Conservation (phyloP, 2,329 filamentous ascomycete genomes). For the Blastomyces gilchristii region DNA sequence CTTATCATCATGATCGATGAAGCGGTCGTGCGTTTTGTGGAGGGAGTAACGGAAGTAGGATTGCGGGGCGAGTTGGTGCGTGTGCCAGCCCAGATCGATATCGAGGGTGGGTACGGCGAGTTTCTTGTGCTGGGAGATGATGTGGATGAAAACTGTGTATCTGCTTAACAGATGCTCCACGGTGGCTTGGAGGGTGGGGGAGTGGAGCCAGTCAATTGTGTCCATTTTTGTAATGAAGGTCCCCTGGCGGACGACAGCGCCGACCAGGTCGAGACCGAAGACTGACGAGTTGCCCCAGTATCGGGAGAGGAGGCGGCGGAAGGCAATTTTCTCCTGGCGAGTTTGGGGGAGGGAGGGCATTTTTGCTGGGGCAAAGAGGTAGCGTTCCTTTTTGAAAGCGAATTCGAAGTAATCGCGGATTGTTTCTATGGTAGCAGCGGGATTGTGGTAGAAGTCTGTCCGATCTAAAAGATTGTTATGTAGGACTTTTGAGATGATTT, state of each 20-base stretch:
- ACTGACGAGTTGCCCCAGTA: conserved; percentile 35
- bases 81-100: conserved; percentile 47
- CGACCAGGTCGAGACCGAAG: conserved; percentile 33
- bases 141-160: conserved; percentile 38
- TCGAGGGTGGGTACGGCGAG: conserved; percentile 32
- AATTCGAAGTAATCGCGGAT: conserved; percentile 44
- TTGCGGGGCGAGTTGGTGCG: conserved; percentile 59
- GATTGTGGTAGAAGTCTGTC: conserved; percentile 22
- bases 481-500: conserved; percentile 42
- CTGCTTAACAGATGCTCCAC: conserved; percentile 54
- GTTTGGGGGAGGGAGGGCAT: conserved; percentile 22
- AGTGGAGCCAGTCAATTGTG: conserved; percentile 67
- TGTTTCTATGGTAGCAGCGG: conserved; percentile 39
- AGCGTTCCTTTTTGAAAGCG: conserved; percentile 29
- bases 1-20: conserved; percentile 78
- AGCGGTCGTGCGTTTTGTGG: conserved; percentile 37
- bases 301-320: conserved; percentile 35
- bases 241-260: conserved; percentile 35
- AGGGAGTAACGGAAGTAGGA: conserved; percentile 53
- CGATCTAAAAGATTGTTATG: conserved; percentile 35
- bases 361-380: conserved; percentile 25
- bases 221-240: conserved; percentile 52
- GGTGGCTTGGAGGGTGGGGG: conserved; percentile 52
- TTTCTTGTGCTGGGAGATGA: conserved; percentile 28
- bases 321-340: conserved; percentile 22